Evolutionary conservation across 2,329 filamentous ascomycete genomes (phyloP), one percentile per base, ranked within the genome.

Genomic region (Neoarthrinium moseri): DNA sequence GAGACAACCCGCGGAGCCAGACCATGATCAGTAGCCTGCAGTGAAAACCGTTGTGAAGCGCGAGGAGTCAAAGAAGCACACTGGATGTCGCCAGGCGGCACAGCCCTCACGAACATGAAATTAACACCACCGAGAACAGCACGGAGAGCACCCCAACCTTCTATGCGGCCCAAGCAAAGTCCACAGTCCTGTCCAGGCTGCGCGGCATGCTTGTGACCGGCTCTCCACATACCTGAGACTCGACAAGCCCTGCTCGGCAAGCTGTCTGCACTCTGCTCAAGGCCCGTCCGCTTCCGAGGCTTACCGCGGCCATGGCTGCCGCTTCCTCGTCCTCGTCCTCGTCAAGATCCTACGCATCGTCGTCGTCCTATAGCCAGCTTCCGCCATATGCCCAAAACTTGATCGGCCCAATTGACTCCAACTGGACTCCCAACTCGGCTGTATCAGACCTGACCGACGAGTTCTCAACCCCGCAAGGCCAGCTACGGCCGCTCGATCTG

Each of bases 361-460:
- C 73, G 45, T 76, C 45, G 10, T 72, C 56, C 66, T 66, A 47
- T 71, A 73, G 27, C 75, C 72, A 34, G 72, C 71, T 34, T 60
- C 70, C 53, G 63, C 67, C 51, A 67, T 66, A 46, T 27, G 51
- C 66, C 64, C 32, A 67, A 68, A 46, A 67, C 68, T 36, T 69
- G 67, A 68, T 49, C 55, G 74, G 70, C 59, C 70, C 71, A 17
- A 57, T 67, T 51, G 67, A 73, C 54, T 69, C 70, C 44, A 67
- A 69, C 43, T 75, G 68, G 66, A 74, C 74, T 47, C 71, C 72
- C 20, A 70, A 64, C 45, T 74, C 72, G n/a, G 69, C 69, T 46
- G 63, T 71, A 47, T 75, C 73, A 45, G 70, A 70, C 47, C 46
- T 64, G 42, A 65, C 66, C 27, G 61, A 64, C 35, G 62, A 66